phyloP scores from a whole-genome alignment of 2,329 filamentous ascomycete species.

The Pyricularia sp. region DNA sequence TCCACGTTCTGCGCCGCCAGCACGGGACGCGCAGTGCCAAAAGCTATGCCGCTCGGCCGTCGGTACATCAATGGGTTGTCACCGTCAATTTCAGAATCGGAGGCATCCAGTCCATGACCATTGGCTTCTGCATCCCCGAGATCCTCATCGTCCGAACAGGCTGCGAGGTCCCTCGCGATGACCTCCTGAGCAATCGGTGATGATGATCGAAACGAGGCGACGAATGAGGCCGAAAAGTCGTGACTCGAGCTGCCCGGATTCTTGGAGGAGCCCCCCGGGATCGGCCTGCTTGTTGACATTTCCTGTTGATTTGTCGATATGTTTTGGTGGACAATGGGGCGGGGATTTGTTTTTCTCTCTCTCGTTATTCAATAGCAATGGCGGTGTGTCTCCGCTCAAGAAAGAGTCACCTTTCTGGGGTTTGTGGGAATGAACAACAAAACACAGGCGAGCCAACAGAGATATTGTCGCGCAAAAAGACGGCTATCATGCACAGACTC shows the following conservation, averaged over 20 bases:
- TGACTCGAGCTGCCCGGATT: neutral
- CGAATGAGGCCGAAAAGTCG: constrained; percentile 18
- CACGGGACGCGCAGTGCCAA: constrained; percentile 55
- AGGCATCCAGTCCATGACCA: constrained; percentile 2
- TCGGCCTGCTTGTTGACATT: constrained; percentile 14
- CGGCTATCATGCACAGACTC: neutral
- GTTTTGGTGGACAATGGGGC: neutral
- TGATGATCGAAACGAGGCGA: constrained; percentile 40
- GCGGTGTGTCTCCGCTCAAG: neutral
- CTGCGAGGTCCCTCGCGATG: constrained; percentile 53
- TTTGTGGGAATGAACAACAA: neutral
- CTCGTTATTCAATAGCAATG: neutral
- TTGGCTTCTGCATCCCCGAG: constrained; percentile 6
- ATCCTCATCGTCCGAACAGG: constrained; percentile 45
- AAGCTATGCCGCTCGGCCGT: constrained; percentile 64
- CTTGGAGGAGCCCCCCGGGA: constrained; percentile 7
- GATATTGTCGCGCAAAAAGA: neutral
- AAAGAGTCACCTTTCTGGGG: neutral
- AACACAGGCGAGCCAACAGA: neutral
- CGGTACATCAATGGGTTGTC: constrained; percentile 46
- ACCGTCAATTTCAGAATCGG: constrained; percentile 23
- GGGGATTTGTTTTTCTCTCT: neutral
- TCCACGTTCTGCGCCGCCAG: constrained; percentile 43
- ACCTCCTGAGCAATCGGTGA: constrained; percentile 56
- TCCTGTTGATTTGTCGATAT: neutral